Evolutionary conservation across 2,329 filamentous ascomycete species (phyloP), one percentile per base, ranked within the genome.

Genomic region (Fusarium compactum): DNA sequence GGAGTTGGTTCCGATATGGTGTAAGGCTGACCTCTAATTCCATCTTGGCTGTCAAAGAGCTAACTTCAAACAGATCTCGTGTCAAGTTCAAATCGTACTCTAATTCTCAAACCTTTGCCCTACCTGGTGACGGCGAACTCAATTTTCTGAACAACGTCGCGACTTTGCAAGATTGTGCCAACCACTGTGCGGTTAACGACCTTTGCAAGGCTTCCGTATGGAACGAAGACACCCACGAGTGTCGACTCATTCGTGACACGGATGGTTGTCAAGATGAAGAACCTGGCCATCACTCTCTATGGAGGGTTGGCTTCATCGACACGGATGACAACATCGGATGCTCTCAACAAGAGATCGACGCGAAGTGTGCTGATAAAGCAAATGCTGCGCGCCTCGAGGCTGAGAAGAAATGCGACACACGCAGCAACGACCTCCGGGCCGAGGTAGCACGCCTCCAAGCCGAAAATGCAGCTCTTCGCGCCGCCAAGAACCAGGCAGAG

Each of bases 251-350:
- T 3, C 5, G 12, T 10, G 27, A 25, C 2, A 32, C 27, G 16
- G 40, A 54, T 32, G 38, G 20, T 8, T 54, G 51, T 25, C 51
- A 54, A 44, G 51, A 54, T 44, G 51, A 18, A 44, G 51, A 54
- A 2, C 51, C 38, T 5, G 18, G 15, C 20, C 15, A 32, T 8
- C 25, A 54, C 40, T 54, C 51, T 54, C 40, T 54, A 4, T 44
- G 25, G 51, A 54, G 16, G 16, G 51, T 54, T 25, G 51, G 40
- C 6, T 54, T 44, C 20, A 32, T 54, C 20, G 25, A 16, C 15
- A 11, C 20, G 8, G 40, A 44, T 16, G 14, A 43, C 18, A 32
- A 8, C 6, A 1, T 2, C 20, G 51, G 51, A 44, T 54, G 51
- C 44, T 54, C 51, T 20, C 11, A 15, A 32, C 4, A 16, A 5